Conservation (phyloP, 345 rosid species). For the Isatis tinctoria region DNA sequence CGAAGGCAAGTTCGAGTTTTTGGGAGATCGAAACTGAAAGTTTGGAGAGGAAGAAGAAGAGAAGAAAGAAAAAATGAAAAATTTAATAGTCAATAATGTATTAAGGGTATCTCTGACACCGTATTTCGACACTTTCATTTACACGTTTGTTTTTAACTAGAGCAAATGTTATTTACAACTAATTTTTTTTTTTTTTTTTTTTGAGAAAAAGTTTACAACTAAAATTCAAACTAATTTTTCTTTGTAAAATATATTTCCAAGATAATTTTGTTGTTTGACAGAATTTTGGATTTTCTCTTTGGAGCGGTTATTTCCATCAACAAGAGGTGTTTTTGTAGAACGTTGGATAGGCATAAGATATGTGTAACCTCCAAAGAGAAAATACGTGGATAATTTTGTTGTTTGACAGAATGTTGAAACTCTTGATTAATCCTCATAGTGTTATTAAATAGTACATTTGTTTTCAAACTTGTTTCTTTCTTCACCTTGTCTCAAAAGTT, state of each 20-base stretch:
- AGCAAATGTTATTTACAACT: not conserved
- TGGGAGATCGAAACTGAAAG: conserved; percentile 22
- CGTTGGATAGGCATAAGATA: too few species aligned
- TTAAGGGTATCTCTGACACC: not conserved
- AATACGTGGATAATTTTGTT: too few species aligned
- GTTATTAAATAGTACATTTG: too few species aligned
- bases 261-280: too few species aligned
- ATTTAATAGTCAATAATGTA: not conserved
- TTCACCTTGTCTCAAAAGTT: not conserved
- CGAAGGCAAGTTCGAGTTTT: conserved; percentile 5
- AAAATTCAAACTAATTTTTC: not conserved
- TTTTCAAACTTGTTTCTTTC: not conserved
- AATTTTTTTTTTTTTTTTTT: too few species aligned
- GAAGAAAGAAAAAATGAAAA: not conserved
- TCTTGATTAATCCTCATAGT: too few species aligned
- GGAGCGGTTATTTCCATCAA: too few species aligned
- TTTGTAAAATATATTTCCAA: not conserved
- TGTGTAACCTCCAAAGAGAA: too few species aligned
- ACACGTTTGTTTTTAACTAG: not conserved
- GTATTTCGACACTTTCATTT: not conserved
- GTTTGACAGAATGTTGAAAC: too few species aligned
- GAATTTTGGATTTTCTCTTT: too few species aligned
- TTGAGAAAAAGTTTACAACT: too few species aligned
- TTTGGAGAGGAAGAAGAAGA: conserved; percentile 5
- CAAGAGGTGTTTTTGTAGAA: too few species aligned